These are phyloP conservation scores for Torulaspora pretoriensis DNA, from an alignment of 1,139 yeast species.

Conservation along the genomic window DNA sequence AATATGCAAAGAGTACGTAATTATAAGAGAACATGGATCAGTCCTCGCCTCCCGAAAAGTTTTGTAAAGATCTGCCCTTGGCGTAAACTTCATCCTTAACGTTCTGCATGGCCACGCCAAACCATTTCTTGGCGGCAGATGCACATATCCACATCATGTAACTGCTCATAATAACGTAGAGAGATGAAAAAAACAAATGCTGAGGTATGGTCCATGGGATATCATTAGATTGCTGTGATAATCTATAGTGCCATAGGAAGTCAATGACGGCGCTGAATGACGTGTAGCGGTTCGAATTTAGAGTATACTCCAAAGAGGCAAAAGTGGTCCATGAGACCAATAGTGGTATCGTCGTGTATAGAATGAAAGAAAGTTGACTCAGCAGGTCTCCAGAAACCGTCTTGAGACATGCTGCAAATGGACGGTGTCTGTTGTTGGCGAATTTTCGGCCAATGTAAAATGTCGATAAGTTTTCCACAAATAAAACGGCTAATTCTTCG, in stretches of 20 bases:
- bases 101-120: constrained; percentile 33
- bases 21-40: neutral
- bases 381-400: constrained; percentile 5
- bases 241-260: constrained; percentile 18
- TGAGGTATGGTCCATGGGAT: constrained; percentile 23
- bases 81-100: constrained; percentile 61
- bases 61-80: constrained; percentile 58
- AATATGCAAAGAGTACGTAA: constrained; percentile 5
- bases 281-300: constrained; percentile 10
- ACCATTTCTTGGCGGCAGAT: constrained; percentile 17
- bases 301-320: constrained; percentile 12
- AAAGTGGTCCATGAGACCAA: constrained; percentile 14
- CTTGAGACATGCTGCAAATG: constrained; percentile 10
- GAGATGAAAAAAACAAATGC: constrained; percentile 16
- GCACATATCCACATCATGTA: constrained; percentile 8
- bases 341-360: constrained; percentile 15
- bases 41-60: constrained; percentile 39
- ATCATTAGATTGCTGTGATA: constrained; percentile 8
- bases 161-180: constrained; percentile 9
- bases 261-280: constrained; percentile 13
- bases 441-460: constrained; percentile 7
- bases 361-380: constrained; percentile 8
- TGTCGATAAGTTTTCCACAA: constrained; percentile 6
- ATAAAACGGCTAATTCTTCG: constrained; percentile 5
- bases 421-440: constrained; percentile 12